A percentile compares a stretch with the other conserved stretches of the same genome.
phyloP scores from a whole-genome alignment of 164 flowering plant genomes.

The Annona squamosa region DNA sequence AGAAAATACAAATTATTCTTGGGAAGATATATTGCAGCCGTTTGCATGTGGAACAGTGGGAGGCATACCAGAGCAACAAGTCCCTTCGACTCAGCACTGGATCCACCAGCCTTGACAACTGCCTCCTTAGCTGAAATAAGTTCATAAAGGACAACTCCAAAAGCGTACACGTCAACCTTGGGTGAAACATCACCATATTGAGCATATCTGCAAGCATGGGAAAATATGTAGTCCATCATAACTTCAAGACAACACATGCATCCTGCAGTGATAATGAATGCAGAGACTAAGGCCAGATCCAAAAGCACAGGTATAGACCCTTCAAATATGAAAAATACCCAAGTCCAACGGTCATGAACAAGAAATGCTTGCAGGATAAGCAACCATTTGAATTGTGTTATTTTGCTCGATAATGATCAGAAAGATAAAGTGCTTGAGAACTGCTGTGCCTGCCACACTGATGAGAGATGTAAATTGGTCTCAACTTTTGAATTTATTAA shows the following conservation, averaged over 20 bases:
- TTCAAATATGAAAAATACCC: too few relatives aligned
- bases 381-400: too few relatives aligned
- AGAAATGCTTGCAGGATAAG: too few relatives aligned
- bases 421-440: too few relatives aligned
- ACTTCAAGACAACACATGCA: background rate
- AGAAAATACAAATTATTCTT: background rate
- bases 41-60: background rate
- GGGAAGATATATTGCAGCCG: background rate
- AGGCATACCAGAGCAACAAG: constrained; percentile 62
- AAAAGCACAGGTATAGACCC: too few relatives aligned
- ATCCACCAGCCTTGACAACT: constrained; percentile 43
- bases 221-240: background rate
- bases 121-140: constrained; percentile 83
- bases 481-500: too few relatives aligned
- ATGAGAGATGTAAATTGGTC: too few relatives aligned
- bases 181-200: constrained; percentile 80
- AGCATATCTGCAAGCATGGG: constrained; percentile 57
- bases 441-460: too few relatives aligned
- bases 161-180: constrained; percentile 89
- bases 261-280: background rate
- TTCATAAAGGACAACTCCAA: constrained; percentile 88
- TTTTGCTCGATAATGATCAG: too few relatives aligned
- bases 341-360: too few relatives aligned
- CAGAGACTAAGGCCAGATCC: too few relatives aligned
- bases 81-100: constrained; percentile 53